Base-by-base conservation (phyloP, 805 yeast species). In the Metschnikowia cubensis region DNA sequence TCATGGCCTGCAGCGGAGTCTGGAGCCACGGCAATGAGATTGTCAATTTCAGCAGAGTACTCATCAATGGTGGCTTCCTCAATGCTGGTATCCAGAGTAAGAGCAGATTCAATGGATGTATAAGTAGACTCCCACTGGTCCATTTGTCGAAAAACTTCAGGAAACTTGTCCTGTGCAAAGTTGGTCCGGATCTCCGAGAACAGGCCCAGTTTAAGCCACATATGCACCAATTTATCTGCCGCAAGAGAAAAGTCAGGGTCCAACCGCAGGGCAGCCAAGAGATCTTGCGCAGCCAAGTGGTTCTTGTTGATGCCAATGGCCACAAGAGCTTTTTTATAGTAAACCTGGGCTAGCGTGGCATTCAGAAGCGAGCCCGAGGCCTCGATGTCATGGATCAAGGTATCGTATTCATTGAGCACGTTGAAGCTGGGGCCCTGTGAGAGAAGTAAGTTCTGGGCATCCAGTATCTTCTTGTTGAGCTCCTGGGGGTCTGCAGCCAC, bases 281-380 rank as follows among this genome's bases (percentile, higher is more conserved):
- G 80, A 55, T 81, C 83, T 2, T 63, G 63, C 6, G 82, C 68
- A 0, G 91, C 85, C 35, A 70, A 69, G 32, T 63, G 54, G 31
- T 81, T 85, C 50, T 78, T 79, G 33, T 81, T 81, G 53, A 83
- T 59, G 13, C 82, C 75, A 48, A 83, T 64, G 48, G 84, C 84
- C 2, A 85, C 77, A 40, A 84, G 61, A 0, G 89, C 90, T 49
- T 77, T 75, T 60, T 81, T 84, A 61, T 79, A 83, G 52, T 76
- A 74, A 1, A 83, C 64, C 53, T 76, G 79, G 0, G 82, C 59
- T 17, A 47, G 36, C 11, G 48, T 40, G 11, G 44, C 32, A 25
- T 42, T 29, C 44, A n/a, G 50, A 34, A 38, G 33, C 3, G 33
- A 36, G 18, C n/a, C 20, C 5, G 48, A 41, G 21, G 13, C 22